Evolutionary conservation across 257 asterid genomes (phyloP).

Genomic region (Fraxinus anomala): DNA sequence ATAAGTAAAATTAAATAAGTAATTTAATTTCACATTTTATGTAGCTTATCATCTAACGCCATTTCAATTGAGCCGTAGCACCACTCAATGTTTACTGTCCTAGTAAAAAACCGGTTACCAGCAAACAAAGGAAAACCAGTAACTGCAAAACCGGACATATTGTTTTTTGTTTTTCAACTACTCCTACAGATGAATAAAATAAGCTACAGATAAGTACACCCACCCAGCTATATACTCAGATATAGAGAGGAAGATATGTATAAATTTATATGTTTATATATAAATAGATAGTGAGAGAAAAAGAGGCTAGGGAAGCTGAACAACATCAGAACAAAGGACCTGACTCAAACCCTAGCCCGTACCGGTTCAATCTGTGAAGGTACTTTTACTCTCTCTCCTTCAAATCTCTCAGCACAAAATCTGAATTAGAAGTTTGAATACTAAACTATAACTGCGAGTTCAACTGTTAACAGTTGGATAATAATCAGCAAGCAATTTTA

Average conservation of each 20-base stretch:
- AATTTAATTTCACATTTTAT: too few species aligned
- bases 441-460: background rate
- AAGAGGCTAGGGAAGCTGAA: background rate
- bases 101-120: too few species aligned
- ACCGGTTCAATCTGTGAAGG: slow-evolving; percentile 31
- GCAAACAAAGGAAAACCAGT: background rate
- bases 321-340: slow-evolving; percentile 16
- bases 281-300: background rate
- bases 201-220: background rate
- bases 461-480: background rate
- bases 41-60: too few species aligned
- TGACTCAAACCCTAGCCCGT: slow-evolving; percentile 34
- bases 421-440: background rate
- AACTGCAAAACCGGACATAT: background rate
- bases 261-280: too few species aligned
- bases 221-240: background rate
- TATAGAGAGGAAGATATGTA: background rate
- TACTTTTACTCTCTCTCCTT: slow-evolving; percentile 3
- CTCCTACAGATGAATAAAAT: background rate
- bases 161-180: slow-evolving; percentile 19
- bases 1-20: too few species aligned
- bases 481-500: background rate
- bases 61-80: too few species aligned
- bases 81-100: too few species aligned
- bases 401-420: slow-evolving; percentile 11